Evolutionary conservation across 192 early-diverging fungal genomes (phyloP).

Genomic region (Coemansia sp.): DNA sequence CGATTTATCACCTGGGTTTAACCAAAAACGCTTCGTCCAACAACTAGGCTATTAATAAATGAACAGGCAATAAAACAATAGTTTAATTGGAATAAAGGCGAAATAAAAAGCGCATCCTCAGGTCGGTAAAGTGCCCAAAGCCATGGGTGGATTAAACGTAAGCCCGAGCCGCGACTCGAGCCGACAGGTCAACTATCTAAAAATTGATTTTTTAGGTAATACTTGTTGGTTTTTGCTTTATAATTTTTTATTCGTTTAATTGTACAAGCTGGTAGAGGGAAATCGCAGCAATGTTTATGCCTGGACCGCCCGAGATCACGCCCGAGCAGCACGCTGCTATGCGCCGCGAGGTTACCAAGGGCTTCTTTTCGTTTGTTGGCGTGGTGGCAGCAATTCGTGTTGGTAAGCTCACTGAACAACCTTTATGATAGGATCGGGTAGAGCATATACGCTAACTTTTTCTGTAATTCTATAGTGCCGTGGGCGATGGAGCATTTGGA

Average conservation of each 20-base stretch:
- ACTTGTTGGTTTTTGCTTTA: neutral
- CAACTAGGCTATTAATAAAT: neutral
- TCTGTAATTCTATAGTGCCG: constrained; percentile 29
- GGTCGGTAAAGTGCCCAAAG: neutral
- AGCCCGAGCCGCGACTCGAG: constrained; percentile 9
- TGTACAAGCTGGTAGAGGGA: too few relatives aligned
- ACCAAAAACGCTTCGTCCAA: neutral
- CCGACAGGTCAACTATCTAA: neutral
- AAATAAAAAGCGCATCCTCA: neutral
- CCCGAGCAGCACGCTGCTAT: constrained; percentile 49
- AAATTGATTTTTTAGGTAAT: neutral
- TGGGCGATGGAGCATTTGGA: constrained; percentile 54
- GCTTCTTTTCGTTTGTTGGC: constrained; percentile 44
- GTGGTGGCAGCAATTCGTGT: constrained; percentile 46
- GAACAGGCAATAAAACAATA: neutral
- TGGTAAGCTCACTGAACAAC: constrained; percentile 22
- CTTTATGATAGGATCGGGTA: neutral
- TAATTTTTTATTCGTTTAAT: neutral
- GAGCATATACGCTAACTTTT: neutral
- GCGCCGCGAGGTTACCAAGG: constrained; percentile 46
- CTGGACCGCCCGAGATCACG: constrained; percentile 49
- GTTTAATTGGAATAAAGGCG: neutral
- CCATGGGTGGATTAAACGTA: neutral
- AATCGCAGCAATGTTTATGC: constrained; percentile 47
- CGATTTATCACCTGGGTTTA: neutral